Evolutionary conservation across 2,329 filamentous ascomycete species (phyloP).

Genomic region (Bimuria novae-zelandiae): DNA sequence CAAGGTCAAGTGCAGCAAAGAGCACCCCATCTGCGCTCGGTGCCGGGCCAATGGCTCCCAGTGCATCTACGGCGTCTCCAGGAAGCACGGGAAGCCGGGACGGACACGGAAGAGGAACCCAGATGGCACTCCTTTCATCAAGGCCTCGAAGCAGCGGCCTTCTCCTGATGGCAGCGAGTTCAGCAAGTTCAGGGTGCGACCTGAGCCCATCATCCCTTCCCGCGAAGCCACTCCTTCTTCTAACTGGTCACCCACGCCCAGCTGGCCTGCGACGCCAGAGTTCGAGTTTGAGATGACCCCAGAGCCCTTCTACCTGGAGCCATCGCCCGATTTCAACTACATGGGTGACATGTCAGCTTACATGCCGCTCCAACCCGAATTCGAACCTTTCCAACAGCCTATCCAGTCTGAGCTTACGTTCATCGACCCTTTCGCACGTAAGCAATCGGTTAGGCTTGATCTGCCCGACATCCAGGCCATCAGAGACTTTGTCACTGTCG

Average conservation of each 20-base stretch:
- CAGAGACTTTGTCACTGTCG: conserved; percentile 30
- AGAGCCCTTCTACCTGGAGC: conserved; percentile 31
- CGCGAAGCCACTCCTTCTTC: conserved; percentile 23
- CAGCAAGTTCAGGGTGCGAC: conserved; percentile 31
- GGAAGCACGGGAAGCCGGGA: conserved; percentile 43
- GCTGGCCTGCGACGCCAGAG: conserved; percentile 30
- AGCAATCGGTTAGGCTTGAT: conserved; percentile 30
- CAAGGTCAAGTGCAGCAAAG: conserved; percentile 45
- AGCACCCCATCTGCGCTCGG: conserved; percentile 40
- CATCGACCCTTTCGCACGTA: conserved; percentile 34
- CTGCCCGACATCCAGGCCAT: conserved; percentile 32
- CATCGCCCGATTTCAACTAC: conserved; percentile 24
- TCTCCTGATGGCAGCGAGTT: conserved; percentile 37
- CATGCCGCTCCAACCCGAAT: conserved; percentile 21
- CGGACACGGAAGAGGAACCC: conserved; percentile 38
- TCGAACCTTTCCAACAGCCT: conserved; percentile 22
- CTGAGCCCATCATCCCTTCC: conserved; percentile 26
- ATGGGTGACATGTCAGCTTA: conserved; percentile 23
- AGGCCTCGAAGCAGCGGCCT: conserved; percentile 33
- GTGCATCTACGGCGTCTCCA: conserved; percentile 42
- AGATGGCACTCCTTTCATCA: conserved; percentile 38
- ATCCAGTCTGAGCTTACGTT: conserved; percentile 31
- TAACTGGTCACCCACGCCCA: conserved; percentile 31
- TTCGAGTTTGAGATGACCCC: conserved; percentile 37
- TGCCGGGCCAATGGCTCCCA: conserved; percentile 33